These are phyloP conservation scores for Xylariaceae sp. DNA, from an alignment of 2,329 filamentous ascomycete species.

Conservation along the genomic window DNA sequence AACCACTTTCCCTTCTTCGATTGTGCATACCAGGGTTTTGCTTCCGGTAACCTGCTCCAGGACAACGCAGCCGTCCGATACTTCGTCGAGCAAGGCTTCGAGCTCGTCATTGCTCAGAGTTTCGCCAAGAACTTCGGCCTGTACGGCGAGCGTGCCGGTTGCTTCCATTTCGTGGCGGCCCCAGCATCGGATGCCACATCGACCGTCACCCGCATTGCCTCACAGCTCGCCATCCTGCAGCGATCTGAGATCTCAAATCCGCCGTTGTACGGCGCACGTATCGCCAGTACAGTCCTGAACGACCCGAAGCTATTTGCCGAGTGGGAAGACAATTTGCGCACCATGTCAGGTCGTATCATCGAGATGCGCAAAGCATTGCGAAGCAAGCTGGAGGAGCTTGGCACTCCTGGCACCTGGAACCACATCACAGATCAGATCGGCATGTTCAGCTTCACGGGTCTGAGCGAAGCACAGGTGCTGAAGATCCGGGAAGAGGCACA, in stretches of 20 bases:
- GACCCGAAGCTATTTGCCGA: constrained; percentile 76
- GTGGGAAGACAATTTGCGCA: constrained; percentile 88
- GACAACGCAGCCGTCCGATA: constrained; percentile 93
- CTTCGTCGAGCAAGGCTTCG: constrained; percentile 89
- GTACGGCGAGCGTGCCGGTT: constrained; percentile 93
- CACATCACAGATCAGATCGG: constrained; percentile 99
- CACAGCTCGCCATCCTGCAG: constrained; percentile 90
- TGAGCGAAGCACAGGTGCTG: constrained; percentile 70
- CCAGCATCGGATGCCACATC: constrained; percentile 65
- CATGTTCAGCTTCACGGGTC: constrained; percentile 95
- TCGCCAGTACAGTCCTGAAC: constrained; percentile 82
- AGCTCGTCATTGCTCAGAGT: constrained; percentile 83
- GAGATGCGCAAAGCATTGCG: constrained; percentile 81
- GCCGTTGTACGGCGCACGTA: constrained; percentile 87
- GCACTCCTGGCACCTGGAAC: constrained; percentile 88
- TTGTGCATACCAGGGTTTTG: constrained; percentile 96
- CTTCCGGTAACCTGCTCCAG: constrained; percentile 79
- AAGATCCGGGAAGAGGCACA: constrained; percentile 69
- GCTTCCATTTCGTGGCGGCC: constrained; percentile 87
- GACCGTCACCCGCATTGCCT: constrained; percentile 66
- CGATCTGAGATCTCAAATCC: constrained; percentile 97
- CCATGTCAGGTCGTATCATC: constrained; percentile 95
- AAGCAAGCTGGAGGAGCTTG: constrained; percentile 75
- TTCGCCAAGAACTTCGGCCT: constrained; percentile 99
- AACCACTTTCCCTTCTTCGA: constrained; percentile 98